Evolutionary conservation across 495 filamentous ascomycete species (phyloP), one percentile per base, ranked within the genome.

Genomic region (Penicillium coprophilum): DNA sequence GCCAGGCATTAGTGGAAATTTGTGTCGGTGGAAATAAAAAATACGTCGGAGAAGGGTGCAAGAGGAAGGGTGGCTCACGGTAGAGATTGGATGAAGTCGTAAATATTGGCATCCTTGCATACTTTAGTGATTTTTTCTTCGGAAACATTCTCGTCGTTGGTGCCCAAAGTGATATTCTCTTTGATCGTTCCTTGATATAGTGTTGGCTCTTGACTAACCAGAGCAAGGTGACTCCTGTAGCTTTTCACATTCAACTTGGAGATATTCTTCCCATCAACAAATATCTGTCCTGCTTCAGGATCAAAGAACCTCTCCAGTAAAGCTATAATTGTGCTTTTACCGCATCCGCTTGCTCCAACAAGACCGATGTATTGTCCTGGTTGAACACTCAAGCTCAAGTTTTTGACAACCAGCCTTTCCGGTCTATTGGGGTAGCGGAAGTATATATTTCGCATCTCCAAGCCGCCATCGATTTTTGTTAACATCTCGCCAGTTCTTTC

Each of bases 221-320:
- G 82, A 5, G 89, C 85, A 23, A 95, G 67, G 64, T 85, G 82
- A 17, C 75, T 79, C 23, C 90, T 82, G 69, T 94, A 93, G 23
- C 84, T 77, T 64, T 85, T 88, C 60, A 92, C 71, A 57, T 91
- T 87, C 17, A 90, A 63, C 23, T 72, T 70, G 10, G 79, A 82
- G 56, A 92, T 88, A 45, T 90, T 82, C 48, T 82, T 80, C 46
- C 84, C 87, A 61, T 92, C 89, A 24, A 91, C 74, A 46, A 78
- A 84, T 32, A 92, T 71, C 20, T 78, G 78, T 4, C 89, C 89
- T 12, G 77, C 69, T 6, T 85, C 72, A 0, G 87, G 85, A 63
- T 92, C 87, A 58, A 92, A 94, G 74, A 92, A 92, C 43, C 89
- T 82, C 70, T 94, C 89, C 23, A 92, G 73, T n/a, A 94, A 77